Evolutionary conservation across 1,284 basidiomycete genomes (phyloP).

Genomic region (Rhodotorula glutinis): DNA sequence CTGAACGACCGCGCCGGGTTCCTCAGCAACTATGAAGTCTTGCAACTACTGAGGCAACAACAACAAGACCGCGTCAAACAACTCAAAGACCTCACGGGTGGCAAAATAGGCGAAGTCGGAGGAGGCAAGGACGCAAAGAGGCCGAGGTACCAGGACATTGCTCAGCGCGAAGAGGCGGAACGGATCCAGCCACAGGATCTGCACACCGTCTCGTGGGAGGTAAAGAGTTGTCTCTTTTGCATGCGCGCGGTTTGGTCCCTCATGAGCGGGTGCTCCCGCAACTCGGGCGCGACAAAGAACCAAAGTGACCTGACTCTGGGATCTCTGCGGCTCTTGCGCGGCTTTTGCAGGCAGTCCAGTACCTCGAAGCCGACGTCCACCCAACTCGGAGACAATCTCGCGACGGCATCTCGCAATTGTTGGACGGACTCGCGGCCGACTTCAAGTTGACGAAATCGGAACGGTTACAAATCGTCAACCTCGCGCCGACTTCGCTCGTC

Average conservation of each 20-base stretch:
- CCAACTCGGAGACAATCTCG: constrained; percentile 66
- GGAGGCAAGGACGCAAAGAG: neutral
- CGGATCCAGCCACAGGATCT: constrained; percentile 59
- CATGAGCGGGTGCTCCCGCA: too few species aligned
- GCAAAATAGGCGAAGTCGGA: neutral
- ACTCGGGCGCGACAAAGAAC: too few species aligned
- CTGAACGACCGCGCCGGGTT: constrained; percentile 72
- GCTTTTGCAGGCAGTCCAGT: constrained; percentile 74
- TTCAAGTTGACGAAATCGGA: constrained; percentile 82
- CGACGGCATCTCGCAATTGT: constrained; percentile 63
- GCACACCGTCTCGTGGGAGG: constrained; percentile 83
- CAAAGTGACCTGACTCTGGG: too few species aligned
- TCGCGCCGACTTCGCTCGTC: constrained; percentile 74
- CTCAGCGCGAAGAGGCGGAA: constrained; percentile 48
- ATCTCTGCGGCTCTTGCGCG: too few species aligned
- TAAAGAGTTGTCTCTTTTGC: constrained; percentile 48
- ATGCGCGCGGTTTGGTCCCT: fast-evolving
- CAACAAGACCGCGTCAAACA: constrained; percentile 57
- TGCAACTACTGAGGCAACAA: constrained; percentile 66
- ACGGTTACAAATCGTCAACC: constrained; percentile 84
- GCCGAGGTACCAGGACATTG: constrained; percentile 58
- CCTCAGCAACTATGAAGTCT: constrained; percentile 81
- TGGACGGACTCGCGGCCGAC: constrained; percentile 60
- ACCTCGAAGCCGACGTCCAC: constrained; percentile 69
- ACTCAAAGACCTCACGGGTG: constrained; percentile 59